Percentiles rank a stretch among this genome's conserved stretches.
These are phyloP conservation scores for Omphalotus guepiniiformis DNA, from an alignment of 768 basidiomycete genomes.

Conservation along the genomic window DNA sequence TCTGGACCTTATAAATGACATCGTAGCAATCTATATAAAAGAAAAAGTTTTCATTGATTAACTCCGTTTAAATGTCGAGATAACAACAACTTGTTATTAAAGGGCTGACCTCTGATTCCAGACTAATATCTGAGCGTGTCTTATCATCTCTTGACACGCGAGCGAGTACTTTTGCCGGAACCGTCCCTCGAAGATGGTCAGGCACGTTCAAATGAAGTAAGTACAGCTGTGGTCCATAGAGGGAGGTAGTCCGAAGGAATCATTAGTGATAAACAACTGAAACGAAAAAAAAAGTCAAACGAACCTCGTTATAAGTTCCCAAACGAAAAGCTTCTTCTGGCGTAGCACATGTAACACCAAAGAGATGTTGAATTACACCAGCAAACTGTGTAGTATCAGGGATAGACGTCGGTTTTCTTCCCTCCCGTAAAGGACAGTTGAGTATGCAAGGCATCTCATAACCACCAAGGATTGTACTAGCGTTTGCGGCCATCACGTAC, in stretches of 20 bases:
- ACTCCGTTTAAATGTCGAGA: background rate
- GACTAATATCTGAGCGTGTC: constrained; percentile 18
- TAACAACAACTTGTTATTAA: background rate
- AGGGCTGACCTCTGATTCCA: constrained; percentile 19
- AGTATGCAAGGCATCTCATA: constrained; percentile 15
- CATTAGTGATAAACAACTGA: background rate
- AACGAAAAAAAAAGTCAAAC: background rate
- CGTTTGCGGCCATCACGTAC: no score
- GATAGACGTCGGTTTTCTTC: constrained; percentile 19
- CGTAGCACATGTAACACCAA: constrained; percentile 16
- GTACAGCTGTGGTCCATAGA: constrained; percentile 14
- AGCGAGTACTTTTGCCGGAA: constrained; percentile 18
- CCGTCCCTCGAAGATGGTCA: constrained; percentile 1
- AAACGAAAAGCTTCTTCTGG: constrained; percentile 16
- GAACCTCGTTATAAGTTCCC: constrained; percentile 17
- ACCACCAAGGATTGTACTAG: no score
- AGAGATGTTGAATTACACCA: constrained; percentile 14
- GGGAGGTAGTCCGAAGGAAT: background rate
- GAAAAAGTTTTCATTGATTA: background rate
- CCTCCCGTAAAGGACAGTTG: constrained; percentile 12
- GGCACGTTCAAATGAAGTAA: constrained; percentile 15
- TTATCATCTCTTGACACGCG: constrained; percentile 19
- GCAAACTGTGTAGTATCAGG: constrained; percentile 21
- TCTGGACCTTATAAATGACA: constrained; percentile 19
- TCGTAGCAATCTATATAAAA: constrained; percentile 19